These are phyloP conservation scores for Penicillium palitans DNA, from an alignment of 2,329 filamentous ascomycete species.

Conservation along the genomic window DNA sequence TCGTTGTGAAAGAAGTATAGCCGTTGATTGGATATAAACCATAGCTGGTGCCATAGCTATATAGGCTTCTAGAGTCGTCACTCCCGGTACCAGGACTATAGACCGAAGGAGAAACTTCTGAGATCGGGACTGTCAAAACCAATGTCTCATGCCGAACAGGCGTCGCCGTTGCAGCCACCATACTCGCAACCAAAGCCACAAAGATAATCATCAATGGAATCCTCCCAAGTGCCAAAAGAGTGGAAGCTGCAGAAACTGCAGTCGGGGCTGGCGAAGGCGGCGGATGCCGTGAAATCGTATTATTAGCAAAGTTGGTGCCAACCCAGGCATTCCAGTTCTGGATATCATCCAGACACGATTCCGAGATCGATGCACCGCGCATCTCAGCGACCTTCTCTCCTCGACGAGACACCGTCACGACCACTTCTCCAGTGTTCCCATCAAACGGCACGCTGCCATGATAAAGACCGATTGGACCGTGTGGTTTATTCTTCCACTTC, in stretches of 20 bases:
- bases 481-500: constrained; percentile 3
- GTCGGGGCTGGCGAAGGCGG: neutral
- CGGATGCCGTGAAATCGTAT: neutral
- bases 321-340: constrained; percentile 14
- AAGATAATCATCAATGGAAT: constrained; percentile 3
- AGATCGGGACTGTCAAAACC: neutral
- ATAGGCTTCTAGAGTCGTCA: neutral
- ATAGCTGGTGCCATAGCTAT: neutral
- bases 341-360: neutral
- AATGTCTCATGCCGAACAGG: neutral
- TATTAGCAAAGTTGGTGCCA: constrained; percentile 5
- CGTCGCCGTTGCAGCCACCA: constrained; percentile 1
- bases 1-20: neutral
- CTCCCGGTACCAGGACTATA: neutral
- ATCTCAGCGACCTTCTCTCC: constrained; percentile 5
- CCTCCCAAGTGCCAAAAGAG: neutral
- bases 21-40: neutral
- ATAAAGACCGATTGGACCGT: constrained; percentile 1
- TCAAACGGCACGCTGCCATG: constrained; percentile 10
- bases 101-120: neutral
- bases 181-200: constrained; percentile 7
- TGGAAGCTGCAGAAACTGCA: constrained; percentile 2
- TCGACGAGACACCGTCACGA: constrained; percentile 6
- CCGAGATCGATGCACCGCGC: constrained; percentile 3
- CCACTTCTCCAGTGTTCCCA: constrained; percentile 3